These are phyloP conservation scores for Aspergillus piperis DNA, from an alignment of 2,329 filamentous ascomycete genomes.

Conservation along the genomic window DNA sequence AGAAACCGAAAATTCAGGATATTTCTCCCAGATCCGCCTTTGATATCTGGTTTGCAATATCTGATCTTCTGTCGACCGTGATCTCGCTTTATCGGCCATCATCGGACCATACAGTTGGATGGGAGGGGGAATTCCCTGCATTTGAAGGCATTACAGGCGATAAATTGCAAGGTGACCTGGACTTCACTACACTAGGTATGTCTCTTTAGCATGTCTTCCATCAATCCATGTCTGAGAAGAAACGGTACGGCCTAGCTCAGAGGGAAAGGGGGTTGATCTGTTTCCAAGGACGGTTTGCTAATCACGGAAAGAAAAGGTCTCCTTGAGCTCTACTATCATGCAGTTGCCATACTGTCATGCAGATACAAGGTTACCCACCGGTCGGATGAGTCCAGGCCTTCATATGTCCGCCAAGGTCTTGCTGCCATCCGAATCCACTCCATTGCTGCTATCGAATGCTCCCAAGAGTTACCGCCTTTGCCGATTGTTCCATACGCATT, in stretches of 20 bases:
- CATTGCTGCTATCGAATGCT: constrained; percentile 50
- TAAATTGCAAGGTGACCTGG: constrained; percentile 26
- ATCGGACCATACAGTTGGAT: constrained; percentile 36
- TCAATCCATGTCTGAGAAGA: not conserved
- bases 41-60: constrained; percentile 41
- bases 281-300: not conserved
- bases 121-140: constrained; percentile 42
- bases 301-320: constrained; percentile 38
- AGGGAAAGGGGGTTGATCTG: not conserved
- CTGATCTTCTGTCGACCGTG: constrained; percentile 39
- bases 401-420: constrained; percentile 56
- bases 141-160: constrained; percentile 39
- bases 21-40: constrained; percentile 29
- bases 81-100: constrained; percentile 45
- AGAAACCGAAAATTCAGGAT: constrained; percentile 27
- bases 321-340: constrained; percentile 59
- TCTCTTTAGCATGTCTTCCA: not conserved
- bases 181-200: constrained; percentile 34
- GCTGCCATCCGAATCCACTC: constrained; percentile 59
- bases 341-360: constrained; percentile 59
- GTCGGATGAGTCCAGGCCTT: constrained; percentile 51
- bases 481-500: constrained; percentile 60
- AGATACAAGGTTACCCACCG: constrained; percentile 42
- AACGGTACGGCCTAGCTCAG: not conserved
- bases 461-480: constrained; percentile 51